Conservation (phyloP, 2,329 filamentous ascomycete species). For the Coniochaeta sp. region DNA sequence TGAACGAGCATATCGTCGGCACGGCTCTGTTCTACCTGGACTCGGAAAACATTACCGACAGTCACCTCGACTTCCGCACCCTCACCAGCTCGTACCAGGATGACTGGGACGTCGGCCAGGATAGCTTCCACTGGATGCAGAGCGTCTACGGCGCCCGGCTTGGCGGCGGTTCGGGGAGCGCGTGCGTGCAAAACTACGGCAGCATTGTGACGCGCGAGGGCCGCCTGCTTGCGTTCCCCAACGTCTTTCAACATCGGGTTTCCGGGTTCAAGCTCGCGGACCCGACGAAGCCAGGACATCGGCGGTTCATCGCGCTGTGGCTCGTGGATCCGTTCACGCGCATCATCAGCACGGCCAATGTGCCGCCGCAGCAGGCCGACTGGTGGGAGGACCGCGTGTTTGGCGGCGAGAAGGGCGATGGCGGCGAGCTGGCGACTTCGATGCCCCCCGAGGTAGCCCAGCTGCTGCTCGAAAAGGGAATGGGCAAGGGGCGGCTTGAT, state of each 20-base stretch:
- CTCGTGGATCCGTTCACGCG: conserved; percentile 48
- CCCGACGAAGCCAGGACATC: conserved; percentile 42
- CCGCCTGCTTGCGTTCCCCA: conserved; percentile 37
- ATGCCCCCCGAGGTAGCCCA: conserved; percentile 13
- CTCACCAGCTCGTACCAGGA: conserved; percentile 12
- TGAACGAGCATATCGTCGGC: conserved; percentile 50
- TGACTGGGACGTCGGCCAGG: conserved; percentile 6
- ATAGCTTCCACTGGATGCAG: conserved; percentile 9
- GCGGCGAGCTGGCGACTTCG: conserved; percentile 2
- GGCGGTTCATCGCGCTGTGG: conserved; percentile 50
- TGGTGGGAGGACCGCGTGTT: conserved; percentile 24
- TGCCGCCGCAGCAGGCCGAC: conserved; percentile 29
- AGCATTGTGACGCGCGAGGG: conserved; percentile 30
- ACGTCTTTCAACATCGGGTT: conserved; percentile 40
- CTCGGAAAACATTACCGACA: conserved; percentile 40
- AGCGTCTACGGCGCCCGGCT: conserved; percentile 13
- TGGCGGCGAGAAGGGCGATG: conserved; percentile 6
- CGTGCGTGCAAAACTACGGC: conserved; percentile 32
- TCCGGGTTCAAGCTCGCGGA: conserved; percentile 42
- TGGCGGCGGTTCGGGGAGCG: neutral
- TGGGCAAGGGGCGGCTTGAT: conserved; percentile 35
- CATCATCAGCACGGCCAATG: conserved; percentile 36
- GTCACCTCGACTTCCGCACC: conserved; percentile 35
- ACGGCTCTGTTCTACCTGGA: conserved; percentile 49
- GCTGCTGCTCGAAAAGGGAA: conserved; percentile 10